These are phyloP conservation scores for Chlorokybus atmophyticus DNA, from an alignment of 139 green algal genomes.

Conservation along the genomic window DNA sequence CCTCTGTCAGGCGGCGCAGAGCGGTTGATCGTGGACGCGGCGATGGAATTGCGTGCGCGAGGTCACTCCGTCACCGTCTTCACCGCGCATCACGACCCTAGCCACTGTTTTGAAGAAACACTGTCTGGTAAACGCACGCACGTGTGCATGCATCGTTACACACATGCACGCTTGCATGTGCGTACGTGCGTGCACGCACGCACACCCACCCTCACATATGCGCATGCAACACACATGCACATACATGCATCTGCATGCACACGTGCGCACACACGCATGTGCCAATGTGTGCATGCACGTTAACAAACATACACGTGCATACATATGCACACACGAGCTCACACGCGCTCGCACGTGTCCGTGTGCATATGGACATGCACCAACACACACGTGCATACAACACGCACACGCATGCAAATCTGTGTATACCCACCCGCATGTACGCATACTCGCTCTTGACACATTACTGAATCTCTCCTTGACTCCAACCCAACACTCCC, in stretches of 20 bases:
- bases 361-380: neutral
- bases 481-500: neutral
- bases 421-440: no score
- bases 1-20: conserved; percentile 60
- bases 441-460: no score
- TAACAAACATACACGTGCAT: neutral
- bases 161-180: neutral
- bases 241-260: neutral
- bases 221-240: neutral
- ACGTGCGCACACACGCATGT: neutral
- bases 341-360: neutral
- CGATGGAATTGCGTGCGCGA: conserved; percentile 52
- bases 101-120: conserved; percentile 83
- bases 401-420: neutral
- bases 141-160: neutral
- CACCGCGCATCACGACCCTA: conserved; percentile 72
- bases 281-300: neutral
- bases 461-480: no score
- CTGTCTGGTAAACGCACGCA: conserved; percentile 5
- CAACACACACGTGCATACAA: neutral
- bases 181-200: neutral
- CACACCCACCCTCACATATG: neutral
- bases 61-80: conserved; percentile 72
- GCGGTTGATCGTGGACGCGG: conserved; percentile 86
- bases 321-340: neutral